Evolutionary conservation across 148 eudicot species (phyloP).

Genomic region (Chenopodium formosanum): DNA sequence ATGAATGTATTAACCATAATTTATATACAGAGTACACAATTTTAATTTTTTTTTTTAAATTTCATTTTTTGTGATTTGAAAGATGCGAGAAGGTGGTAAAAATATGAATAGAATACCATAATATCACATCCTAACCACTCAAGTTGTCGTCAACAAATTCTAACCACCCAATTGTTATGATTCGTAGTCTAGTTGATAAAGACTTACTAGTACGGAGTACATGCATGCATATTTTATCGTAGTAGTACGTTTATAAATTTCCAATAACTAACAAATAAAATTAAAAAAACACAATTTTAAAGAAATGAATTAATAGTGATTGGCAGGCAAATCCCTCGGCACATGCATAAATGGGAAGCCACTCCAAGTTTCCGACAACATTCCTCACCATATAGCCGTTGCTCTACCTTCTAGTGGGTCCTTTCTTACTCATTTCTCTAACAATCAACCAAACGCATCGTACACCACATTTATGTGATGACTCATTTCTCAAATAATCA

Average conservation of each 20-base stretch:
- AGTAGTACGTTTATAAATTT: background rate
- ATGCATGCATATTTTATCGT: background rate
- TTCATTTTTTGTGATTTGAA: too few relatives aligned
- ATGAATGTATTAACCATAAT: too few relatives aligned
- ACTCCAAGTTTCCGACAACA: background rate
- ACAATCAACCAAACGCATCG: background rate
- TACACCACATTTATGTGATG: background rate
- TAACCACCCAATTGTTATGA: slow-evolving; percentile 11
- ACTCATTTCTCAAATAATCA: too few relatives aligned
- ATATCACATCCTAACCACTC: background rate
- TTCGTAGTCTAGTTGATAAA: background rate
- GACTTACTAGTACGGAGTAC: background rate
- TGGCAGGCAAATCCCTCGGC: background rate
- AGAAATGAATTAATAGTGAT: too few relatives aligned
- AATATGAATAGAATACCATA: background rate
- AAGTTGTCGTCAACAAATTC: background rate
- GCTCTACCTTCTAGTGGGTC: slow-evolving; percentile 12
- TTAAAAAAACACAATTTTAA: background rate
- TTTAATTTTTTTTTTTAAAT: too few relatives aligned
- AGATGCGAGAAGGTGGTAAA: too few relatives aligned
- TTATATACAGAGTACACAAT: too few relatives aligned
- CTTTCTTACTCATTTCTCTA: slow-evolving; percentile 1
- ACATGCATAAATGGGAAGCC: slow-evolving; percentile 6
- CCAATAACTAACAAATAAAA: background rate
- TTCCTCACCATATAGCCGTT: slow-evolving; percentile 22